A percentile compares a stretch with the other conserved stretches of the same genome.
phyloP scores from a whole-genome alignment of 208 protist genomes.

The Leptomonas seymouri region DNA sequence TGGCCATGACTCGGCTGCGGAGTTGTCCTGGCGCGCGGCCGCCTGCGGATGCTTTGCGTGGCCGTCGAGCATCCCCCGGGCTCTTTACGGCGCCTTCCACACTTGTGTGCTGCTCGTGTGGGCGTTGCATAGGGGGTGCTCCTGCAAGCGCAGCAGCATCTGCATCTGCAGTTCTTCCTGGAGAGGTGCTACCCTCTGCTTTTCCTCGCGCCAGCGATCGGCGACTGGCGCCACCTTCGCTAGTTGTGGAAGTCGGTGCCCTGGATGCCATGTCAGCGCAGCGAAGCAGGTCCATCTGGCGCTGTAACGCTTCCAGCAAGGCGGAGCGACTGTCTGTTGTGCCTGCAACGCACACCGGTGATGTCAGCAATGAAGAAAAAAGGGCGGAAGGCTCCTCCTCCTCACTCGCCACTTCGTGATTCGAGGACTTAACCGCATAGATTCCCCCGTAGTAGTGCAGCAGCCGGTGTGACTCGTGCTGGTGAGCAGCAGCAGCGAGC shows the following conservation, averaged over 20 bases:
- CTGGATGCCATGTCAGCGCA: not conserved
- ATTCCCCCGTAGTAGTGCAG: conserved; percentile 33
- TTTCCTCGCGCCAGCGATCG: not conserved
- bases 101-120: not conserved
- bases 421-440: not conserved
- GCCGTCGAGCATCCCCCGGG: not conserved
- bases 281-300: not conserved
- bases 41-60: not conserved
- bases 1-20: conserved; percentile 18
- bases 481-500: conserved; percentile 15
- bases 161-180: not conserved
- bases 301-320: conserved; percentile 3
- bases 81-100: not conserved
- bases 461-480: conserved; percentile 24
- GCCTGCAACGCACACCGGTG: not conserved
- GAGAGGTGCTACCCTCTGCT: not conserved
- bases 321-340: not conserved
- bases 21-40: conserved; percentile 10
- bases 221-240: not conserved
- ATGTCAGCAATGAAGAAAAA: not conserved
- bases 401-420: not conserved
- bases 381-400: not conserved
- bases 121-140: not conserved
- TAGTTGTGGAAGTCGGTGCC: not conserved
- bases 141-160: not conserved